Conservation (phyloP, 2,329 filamentous ascomycete species). For the Verticillium nonalfalfae region DNA sequence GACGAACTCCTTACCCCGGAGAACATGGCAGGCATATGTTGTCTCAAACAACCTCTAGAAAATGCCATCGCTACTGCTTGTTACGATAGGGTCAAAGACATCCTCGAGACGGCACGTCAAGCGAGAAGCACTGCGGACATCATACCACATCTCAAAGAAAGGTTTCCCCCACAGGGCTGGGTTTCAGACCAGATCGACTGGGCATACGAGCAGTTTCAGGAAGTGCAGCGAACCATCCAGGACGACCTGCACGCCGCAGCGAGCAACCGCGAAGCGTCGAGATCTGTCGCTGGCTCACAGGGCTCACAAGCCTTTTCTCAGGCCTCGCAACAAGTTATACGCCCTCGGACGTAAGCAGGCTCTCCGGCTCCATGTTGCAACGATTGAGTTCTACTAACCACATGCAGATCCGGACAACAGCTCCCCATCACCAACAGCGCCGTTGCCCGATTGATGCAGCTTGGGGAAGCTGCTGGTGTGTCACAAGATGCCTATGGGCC, state of each 20-base stretch:
- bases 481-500: not conserved
- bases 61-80: not conserved
- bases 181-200: constrained; percentile 5
- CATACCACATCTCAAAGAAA: not conserved
- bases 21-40: not conserved
- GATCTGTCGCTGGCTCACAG: not conserved
- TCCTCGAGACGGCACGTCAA: constrained; percentile 1
- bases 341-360: not conserved
- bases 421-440: not conserved
- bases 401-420: not conserved
- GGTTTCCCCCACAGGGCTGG: constrained; percentile 3
- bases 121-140: constrained; percentile 5
- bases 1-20: constrained; percentile 18
- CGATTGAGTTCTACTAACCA: not conserved
- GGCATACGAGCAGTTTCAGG: not conserved
- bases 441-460: not conserved
- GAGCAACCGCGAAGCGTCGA: not conserved
- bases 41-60: not conserved
- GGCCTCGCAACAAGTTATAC: not conserved
- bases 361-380: not conserved
- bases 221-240: not conserved
- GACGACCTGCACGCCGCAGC: not conserved
- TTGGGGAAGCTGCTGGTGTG: not conserved
- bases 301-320: not conserved
- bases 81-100: not conserved